Evolutionary conservation across 192 early-diverging fungal species (phyloP), one percentile per base, ranked within the genome.

Genomic region (Dissophora ornata): DNA sequence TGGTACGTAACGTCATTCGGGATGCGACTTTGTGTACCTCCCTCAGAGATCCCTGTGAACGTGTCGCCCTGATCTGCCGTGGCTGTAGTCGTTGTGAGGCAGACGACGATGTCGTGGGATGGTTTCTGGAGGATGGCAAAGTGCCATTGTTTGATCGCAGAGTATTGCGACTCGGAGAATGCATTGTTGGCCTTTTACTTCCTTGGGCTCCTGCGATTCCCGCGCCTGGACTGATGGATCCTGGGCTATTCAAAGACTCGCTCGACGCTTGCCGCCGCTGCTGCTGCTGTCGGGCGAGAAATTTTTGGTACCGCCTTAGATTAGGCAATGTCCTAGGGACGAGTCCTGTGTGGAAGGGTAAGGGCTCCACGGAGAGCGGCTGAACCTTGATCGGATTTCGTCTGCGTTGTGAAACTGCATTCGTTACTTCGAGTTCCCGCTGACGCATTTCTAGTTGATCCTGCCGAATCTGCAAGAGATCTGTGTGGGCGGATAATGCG

Each of bases 351-450:
- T 77, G 64, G 38, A 62, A 77, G 1, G 73, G 73, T 3, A 77
- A 28, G 0, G 73, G 73, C 47, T 77, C 73, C 10, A 77, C 30
- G 13, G 73, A 77, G 38, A 77, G 61, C 2, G 73, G 73, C n/a
- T 77, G 73, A 7, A 77, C 58, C 19, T 48, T 61, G 58, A 36
- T 26, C n/a, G 73, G 73, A 19, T 77, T 77, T 13, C 57, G 60
- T 36, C 33, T 36, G 11, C 21, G 25, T 29, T 21, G 15, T 6
- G 21, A 4, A 1, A 5, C 30, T 33, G 13, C 22, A 19, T 3
- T 30, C 30, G 25, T 38, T n/a, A 59, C 21, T 34, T 61, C 41
- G 16, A 30, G 29, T 26, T 59, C 50, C 12, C 45, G 24, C 13
- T 44, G 32, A 45, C 38, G 33, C 42, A 22, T 69, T 21, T 69